phyloP scores from a whole-genome alignment of 345 rosid genomes.

The Camelina hispida region DNA sequence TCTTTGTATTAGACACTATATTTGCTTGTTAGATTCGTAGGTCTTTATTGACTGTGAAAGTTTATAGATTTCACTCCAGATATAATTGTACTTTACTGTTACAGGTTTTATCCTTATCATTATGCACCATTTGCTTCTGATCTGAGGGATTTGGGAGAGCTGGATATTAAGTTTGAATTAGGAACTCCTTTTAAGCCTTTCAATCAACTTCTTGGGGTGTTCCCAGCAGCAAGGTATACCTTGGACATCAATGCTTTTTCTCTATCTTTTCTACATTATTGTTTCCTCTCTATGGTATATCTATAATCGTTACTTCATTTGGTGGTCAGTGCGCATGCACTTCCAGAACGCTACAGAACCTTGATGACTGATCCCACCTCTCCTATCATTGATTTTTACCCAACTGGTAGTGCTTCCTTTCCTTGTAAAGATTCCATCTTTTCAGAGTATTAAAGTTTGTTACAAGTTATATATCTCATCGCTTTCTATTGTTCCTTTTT shows the following conservation, averaged over 20 bases:
- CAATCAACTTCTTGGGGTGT: constrained; percentile 94
- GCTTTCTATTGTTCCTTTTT: constrained; percentile 23
- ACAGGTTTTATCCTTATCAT: constrained; percentile 96
- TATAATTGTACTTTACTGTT: constrained; percentile 36
- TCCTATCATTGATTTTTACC: constrained; percentile 92
- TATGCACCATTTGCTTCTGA: constrained; percentile 99
- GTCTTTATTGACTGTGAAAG: background rate
- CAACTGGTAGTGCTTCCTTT: constrained; percentile 59
- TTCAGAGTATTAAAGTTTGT: background rate
- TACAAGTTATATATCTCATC: background rate
- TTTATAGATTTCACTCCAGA: constrained; percentile 8
- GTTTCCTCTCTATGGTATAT: background rate
- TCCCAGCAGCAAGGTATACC: constrained; percentile 91
- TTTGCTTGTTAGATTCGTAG: background rate
- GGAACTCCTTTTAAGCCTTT: constrained; percentile 97
- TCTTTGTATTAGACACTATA: background rate
- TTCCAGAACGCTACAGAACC: constrained; percentile 78
- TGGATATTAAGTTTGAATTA: constrained; percentile 70
- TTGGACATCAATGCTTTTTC: constrained; percentile 22
- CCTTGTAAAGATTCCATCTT: background rate
- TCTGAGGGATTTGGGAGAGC: constrained; percentile 78
- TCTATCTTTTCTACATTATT: constrained; percentile 5
- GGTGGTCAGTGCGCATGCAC: constrained; percentile 88
- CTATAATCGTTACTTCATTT: constrained; percentile 25
- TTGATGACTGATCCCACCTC: constrained; percentile 93